Evolutionary conservation across 208 protist species (phyloP), one percentile per base, ranked within the genome.

Genomic region (Wallacemonas sp.): DNA sequence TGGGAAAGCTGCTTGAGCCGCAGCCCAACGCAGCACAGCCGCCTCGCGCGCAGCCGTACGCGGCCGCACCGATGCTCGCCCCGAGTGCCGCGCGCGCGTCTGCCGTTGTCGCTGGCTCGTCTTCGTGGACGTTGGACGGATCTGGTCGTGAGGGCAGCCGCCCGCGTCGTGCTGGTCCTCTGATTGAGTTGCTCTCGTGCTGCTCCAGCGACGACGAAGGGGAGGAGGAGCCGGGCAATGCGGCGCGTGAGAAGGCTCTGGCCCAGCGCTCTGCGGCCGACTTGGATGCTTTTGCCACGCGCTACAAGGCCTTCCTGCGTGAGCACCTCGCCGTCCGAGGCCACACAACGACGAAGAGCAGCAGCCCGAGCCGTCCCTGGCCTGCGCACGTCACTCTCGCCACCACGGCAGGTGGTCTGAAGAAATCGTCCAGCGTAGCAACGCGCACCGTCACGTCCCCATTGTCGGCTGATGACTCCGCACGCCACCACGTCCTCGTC

Each of bases 171-270:
- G 9, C 8, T 9, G 30, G 51, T 4, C 51, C 51, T 14, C 51
- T 58, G 17, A 58, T 58, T 58, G 51, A 58, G 28, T n/a, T 58
- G 2, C 51, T 58, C 9, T 38, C 51, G 5, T 58, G 31, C 51
- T 9, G 51, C 51, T 42, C n/a, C 30, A 58, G 51, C 30, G 30
- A 22, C 51, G 51, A 58, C 28, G 51, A 58, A 14, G 51, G 41
- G 12, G 51, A 58, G 12, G 31, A 41, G 30, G 51, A 58, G 30
- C 30, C 19, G 12, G 51, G 11, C 1, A 17, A 39, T 11, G 9
- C 4, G 51, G 28, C 8, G 30, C 4, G 22, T 4, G 51, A 58
- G 11, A 21, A 34, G 9, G 31, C 31, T 12, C 51, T 14, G 5
- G 51, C 51, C 14, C 51, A 58, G 31, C 28, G 51, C 51, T 58